These are phyloP conservation scores for Penicillium parvum DNA, from an alignment of 495 filamentous ascomycete species.

Conservation along the genomic window DNA sequence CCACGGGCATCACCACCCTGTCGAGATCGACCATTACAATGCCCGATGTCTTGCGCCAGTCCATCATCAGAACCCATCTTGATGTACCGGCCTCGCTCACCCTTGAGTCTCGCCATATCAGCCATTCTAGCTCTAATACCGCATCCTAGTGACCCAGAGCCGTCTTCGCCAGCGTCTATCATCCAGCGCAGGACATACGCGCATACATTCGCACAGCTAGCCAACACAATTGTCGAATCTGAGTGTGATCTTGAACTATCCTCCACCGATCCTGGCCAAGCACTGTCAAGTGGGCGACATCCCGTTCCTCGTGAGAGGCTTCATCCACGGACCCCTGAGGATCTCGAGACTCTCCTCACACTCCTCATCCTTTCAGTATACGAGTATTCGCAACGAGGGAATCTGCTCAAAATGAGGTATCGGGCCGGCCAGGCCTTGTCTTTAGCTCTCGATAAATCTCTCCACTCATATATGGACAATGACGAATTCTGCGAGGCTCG, in stretches of 20 bases:
- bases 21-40: slow-evolving; percentile 43
- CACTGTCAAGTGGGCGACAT: slow-evolving; percentile 43
- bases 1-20: slow-evolving; percentile 41
- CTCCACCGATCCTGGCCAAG: slow-evolving; percentile 47
- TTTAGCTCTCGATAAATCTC: slow-evolving; percentile 48
- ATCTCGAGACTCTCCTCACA: slow-evolving; percentile 52
- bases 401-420: slow-evolving; percentile 58
- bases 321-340: slow-evolving; percentile 48
- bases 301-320: slow-evolving; percentile 43
- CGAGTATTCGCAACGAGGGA: slow-evolving; percentile 58
- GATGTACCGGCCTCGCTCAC: slow-evolving; percentile 45
- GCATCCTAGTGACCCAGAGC: slow-evolving; percentile 46
- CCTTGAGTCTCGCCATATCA: slow-evolving; percentile 52
- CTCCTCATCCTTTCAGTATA: slow-evolving; percentile 54
- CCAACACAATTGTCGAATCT: slow-evolving; percentile 49
- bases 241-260: slow-evolving; percentile 56
- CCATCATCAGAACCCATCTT: slow-evolving; percentile 41
- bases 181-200: slow-evolving; percentile 49
- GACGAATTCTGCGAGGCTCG: slow-evolving; percentile 51
- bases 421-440: slow-evolving; percentile 54
- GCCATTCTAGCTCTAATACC: slow-evolving; percentile 53
- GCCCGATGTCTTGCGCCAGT: slow-evolving; percentile 36
- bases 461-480: slow-evolving; percentile 44
- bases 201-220: slow-evolving; percentile 51
- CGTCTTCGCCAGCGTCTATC: slow-evolving; percentile 41